A percentile compares a stretch with the other conserved stretches of the same genome.
Conservation (phyloP, 208 protist species). For the Trypanosoma melophagium region DNA sequence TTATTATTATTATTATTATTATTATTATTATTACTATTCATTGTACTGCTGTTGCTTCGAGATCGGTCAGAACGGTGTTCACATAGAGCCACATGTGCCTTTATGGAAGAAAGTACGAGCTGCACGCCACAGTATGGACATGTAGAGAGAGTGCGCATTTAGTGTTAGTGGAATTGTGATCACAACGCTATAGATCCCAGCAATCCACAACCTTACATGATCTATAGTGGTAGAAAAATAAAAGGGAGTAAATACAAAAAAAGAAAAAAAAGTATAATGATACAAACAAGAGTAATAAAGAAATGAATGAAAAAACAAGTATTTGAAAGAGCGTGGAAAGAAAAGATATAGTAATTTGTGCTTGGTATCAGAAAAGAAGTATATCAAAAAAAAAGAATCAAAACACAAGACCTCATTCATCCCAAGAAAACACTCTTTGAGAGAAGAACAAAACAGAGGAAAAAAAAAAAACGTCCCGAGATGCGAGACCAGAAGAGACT, state of each 20-base stretch:
- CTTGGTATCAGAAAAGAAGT: no score
- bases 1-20: neutral
- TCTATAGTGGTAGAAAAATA: no score
- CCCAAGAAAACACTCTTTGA: neutral
- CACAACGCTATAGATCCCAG: no score
- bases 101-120: slow-evolving; percentile 36
- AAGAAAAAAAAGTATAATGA: neutral
- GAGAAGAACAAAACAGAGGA: neutral
- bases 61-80: neutral
- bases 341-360: no score
- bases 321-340: no score
- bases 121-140: slow-evolving; percentile 51
- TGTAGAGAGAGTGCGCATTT: slow-evolving; percentile 41
- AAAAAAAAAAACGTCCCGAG: neutral
- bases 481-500: no score
- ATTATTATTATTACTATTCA: neutral
- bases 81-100: slow-evolving; percentile 38
- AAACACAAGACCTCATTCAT: no score
- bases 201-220: no score
- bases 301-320: no score
- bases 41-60: neutral
- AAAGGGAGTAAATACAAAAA: neutral
- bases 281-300: no score
- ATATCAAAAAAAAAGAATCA: no score
- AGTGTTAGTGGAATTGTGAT: neutral